A percentile compares a stretch with the other conserved stretches of the same genome.
Evolutionary conservation across 2,329 filamentous ascomycete genomes (phyloP).

Genomic region (Paraconiothyrium brasiliense): DNA sequence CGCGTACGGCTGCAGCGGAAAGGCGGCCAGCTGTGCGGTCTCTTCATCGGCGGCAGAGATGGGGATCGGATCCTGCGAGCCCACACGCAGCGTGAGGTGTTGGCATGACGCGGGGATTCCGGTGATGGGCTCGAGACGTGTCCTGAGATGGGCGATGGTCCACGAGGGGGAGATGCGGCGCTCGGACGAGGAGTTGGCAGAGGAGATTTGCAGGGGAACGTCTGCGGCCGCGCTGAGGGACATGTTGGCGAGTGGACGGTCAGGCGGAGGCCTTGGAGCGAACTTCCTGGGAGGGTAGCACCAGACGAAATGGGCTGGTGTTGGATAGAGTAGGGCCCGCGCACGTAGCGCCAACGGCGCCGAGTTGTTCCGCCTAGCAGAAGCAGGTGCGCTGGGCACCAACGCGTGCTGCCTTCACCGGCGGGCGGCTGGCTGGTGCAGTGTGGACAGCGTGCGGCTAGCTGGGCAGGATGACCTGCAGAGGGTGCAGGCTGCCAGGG

Average conservation of each 20-base stretch:
- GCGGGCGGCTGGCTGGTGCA: background rate
- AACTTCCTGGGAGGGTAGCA: background rate
- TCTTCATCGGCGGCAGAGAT: constrained; percentile 80
- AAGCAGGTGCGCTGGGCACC: constrained; percentile 9
- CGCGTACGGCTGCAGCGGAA: constrained; percentile 76
- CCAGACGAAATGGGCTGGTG: background rate
- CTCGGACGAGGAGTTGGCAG: constrained; percentile 82
- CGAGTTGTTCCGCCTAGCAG: background rate
- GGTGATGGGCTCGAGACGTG: constrained; percentile 90
- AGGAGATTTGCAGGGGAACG: constrained; percentile 77
- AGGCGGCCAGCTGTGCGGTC: constrained; percentile 68
- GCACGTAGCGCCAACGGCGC: background rate
- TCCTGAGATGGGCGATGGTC: constrained; percentile 84
- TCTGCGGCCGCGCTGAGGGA: constrained; percentile 67
- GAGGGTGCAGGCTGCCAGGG: background rate
- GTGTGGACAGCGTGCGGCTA: background rate
- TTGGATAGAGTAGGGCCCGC: background rate
- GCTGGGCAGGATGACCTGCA: constrained; percentile 1
- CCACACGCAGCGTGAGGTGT: constrained; percentile 74
- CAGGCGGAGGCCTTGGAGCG: background rate
- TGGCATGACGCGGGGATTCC: constrained; percentile 86
- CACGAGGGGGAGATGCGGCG: constrained; percentile 92
- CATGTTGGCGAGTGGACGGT: constrained; percentile 28
- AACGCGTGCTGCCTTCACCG: constrained; percentile 13
- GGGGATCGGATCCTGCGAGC: constrained; percentile 68